Conservation (phyloP, 257 asterid species). For the Craterostigma plantagineum region DNA sequence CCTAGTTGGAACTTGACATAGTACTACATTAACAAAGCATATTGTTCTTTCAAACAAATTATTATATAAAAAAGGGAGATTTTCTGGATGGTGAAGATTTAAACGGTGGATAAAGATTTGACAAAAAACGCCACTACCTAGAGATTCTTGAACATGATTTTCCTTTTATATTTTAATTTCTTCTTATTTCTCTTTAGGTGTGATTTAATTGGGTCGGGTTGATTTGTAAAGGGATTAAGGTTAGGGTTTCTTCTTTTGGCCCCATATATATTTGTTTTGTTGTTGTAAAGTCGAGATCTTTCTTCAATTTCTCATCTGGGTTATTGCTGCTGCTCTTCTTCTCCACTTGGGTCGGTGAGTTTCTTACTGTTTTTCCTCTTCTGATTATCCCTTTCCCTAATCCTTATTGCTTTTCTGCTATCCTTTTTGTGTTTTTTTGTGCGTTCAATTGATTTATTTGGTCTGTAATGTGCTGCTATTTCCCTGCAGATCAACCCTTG, state of each 20-base stretch:
- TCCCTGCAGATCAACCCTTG: no score
- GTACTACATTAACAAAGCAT: constrained; percentile 4
- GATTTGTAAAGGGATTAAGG: constrained; percentile 22
- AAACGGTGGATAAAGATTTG: constrained; percentile 23
- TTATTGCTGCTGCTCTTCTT: constrained; percentile 12
- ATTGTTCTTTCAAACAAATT: constrained; percentile 7
- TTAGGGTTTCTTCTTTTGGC: constrained; percentile 25
- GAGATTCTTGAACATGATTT: constrained; percentile 39
- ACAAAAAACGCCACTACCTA: constrained; percentile 19
- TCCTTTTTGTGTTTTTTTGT: no score
- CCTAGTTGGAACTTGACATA: no score
- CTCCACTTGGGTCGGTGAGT: constrained; percentile 21
- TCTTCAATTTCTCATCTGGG: constrained; percentile 26
- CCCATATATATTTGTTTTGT: constrained; percentile 12
- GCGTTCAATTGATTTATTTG: no score
- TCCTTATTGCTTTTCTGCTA: no score
- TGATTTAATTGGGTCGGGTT: constrained; percentile 18
- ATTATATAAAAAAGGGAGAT: constrained; percentile 12
- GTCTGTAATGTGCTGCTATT: no score
- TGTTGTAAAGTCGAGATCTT: constrained; percentile 26
- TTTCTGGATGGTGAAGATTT: constrained; percentile 22
- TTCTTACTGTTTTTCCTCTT: constrained; percentile 10
- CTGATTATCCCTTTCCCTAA: constrained; percentile 6
- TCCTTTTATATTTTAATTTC: constrained; percentile 14
- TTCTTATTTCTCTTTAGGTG: constrained; percentile 2